These are phyloP conservation scores for Perkinsus chesapeaki DNA, from an alignment of 169 alveolate genomes.

Conservation along the genomic window DNA sequence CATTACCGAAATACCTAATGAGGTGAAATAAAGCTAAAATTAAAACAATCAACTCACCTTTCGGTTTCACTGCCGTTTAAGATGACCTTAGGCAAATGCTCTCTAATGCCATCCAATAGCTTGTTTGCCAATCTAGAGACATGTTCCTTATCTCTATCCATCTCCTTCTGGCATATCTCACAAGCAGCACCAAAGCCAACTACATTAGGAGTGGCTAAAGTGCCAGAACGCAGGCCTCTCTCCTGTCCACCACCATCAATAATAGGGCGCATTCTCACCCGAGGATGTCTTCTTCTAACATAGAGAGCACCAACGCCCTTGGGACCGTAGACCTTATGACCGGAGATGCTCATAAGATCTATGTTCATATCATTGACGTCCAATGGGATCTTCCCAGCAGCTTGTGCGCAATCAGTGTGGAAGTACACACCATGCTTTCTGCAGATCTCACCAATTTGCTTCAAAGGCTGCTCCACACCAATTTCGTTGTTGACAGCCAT, in stretches of 20 bases:
- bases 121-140: constrained; percentile 49
- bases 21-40: constrained; percentile 15
- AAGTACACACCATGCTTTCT: constrained; percentile 78
- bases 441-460: constrained; percentile 87
- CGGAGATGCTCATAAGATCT: constrained; percentile 87
- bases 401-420: constrained; percentile 91
- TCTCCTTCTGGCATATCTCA: constrained; percentile 73
- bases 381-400: constrained; percentile 85
- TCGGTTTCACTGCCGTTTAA: constrained; percentile 36
- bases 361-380: constrained; percentile 81
- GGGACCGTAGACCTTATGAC: constrained; percentile 98
- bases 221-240: constrained; percentile 94
- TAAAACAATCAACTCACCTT: background rate
- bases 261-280: constrained; percentile 85
- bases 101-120: constrained; percentile 23
- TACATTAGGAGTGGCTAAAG: constrained; percentile 76
- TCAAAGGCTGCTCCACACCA: constrained; percentile 90
- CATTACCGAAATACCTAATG: constrained; percentile 74
- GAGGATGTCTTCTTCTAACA: constrained; percentile 83
- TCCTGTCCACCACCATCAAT: constrained; percentile 99
- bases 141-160: constrained; percentile 83
- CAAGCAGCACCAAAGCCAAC: constrained; percentile 98
- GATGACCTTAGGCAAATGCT: constrained; percentile 29
- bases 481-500: constrained; percentile 95
- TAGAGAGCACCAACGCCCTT: constrained; percentile 98